phyloP scores from a whole-genome alignment of 805 yeast genomes.

The Candida rishiriensis region DNA sequence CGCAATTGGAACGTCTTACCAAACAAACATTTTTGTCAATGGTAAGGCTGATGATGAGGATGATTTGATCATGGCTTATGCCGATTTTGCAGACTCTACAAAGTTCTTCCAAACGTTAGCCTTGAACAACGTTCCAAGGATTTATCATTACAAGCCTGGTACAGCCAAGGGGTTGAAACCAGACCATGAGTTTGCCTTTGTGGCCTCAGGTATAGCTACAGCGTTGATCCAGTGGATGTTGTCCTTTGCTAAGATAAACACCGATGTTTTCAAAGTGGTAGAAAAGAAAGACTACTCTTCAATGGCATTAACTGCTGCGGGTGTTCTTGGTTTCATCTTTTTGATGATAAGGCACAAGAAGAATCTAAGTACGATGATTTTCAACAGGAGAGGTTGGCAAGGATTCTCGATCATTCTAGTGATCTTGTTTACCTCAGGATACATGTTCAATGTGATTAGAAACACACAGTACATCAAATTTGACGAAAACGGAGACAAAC shows the following conservation, averaged over 20 bases:
- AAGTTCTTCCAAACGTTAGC: constrained; percentile 46
- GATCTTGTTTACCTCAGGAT: constrained; percentile 76
- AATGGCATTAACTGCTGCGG: constrained; percentile 32
- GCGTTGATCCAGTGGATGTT: constrained; percentile 32
- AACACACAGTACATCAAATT: constrained; percentile 57
- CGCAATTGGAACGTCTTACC: constrained; percentile 57
- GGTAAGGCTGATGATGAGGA: constrained; percentile 47
- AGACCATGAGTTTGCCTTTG: constrained; percentile 40
- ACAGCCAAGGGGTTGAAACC: constrained; percentile 21
- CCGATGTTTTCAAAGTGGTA: constrained; percentile 30
- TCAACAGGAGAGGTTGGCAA: constrained; percentile 68
- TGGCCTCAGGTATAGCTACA: constrained; percentile 36
- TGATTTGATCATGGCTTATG: constrained; percentile 62
- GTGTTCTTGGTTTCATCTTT: constrained; percentile 30
- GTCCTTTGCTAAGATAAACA: constrained; percentile 14
- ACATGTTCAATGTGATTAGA: constrained; percentile 90
- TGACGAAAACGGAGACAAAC: constrained; percentile 32
- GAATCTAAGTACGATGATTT: constrained; percentile 36
- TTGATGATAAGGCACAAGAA: constrained; percentile 27
- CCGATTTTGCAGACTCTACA: constrained; percentile 64
- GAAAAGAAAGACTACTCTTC: constrained; percentile 39
- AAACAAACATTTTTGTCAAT: constrained; percentile 42
- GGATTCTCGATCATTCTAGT: constrained; percentile 56
- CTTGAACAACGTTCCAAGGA: constrained; percentile 74
- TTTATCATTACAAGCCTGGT: constrained; percentile 36